Conservation (phyloP, 2,329 filamentous ascomycete genomes). For the Pezicula carpinea region DNA sequence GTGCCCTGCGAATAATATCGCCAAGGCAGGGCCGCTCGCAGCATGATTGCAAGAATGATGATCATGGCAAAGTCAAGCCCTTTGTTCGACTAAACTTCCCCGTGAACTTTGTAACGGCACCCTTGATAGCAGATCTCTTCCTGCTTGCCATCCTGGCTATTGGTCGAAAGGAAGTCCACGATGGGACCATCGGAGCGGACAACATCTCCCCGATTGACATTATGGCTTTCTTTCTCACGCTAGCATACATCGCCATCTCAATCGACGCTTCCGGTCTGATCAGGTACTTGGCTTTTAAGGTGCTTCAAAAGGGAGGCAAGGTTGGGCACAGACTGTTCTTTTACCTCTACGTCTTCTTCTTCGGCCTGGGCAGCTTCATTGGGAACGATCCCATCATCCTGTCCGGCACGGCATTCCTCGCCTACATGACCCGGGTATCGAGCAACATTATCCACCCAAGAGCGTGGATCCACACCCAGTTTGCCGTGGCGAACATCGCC, state of each 20-base stretch:
- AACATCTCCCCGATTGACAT: constrained; percentile 67
- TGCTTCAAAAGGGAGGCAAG: constrained; percentile 61
- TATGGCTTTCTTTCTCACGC: constrained; percentile 68
- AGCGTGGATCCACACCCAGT: constrained; percentile 71
- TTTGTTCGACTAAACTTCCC: constrained; percentile 54
- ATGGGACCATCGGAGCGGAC: constrained; percentile 61
- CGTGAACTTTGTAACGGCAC: constrained; percentile 67
- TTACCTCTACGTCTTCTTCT: constrained; percentile 71
- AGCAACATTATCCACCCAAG: constrained; percentile 66
- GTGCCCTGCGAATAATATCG: constrained; percentile 47
- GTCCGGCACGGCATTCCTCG: constrained; percentile 68
- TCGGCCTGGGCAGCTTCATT: constrained; percentile 60
- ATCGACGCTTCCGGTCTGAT: constrained; percentile 73
- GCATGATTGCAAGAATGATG: constrained; percentile 17
- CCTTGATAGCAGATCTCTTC: constrained; percentile 66
- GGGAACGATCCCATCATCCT: constrained; percentile 74
- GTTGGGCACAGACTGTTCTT: constrained; percentile 66
- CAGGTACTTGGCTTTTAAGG: constrained; percentile 64
- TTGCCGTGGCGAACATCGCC: constrained; percentile 67
- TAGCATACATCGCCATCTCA: constrained; percentile 73
- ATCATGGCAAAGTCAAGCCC: constrained; percentile 27
- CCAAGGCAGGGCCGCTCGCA: constrained; percentile 29
- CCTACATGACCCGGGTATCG: constrained; percentile 73
- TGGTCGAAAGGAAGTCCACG: constrained; percentile 60
- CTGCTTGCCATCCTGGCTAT: constrained; percentile 66